Percentiles rank a stretch among this genome's conserved stretches.
phyloP scores from a whole-genome alignment of 768 basidiomycete species.

The Sistotremastrum niveocremeum region DNA sequence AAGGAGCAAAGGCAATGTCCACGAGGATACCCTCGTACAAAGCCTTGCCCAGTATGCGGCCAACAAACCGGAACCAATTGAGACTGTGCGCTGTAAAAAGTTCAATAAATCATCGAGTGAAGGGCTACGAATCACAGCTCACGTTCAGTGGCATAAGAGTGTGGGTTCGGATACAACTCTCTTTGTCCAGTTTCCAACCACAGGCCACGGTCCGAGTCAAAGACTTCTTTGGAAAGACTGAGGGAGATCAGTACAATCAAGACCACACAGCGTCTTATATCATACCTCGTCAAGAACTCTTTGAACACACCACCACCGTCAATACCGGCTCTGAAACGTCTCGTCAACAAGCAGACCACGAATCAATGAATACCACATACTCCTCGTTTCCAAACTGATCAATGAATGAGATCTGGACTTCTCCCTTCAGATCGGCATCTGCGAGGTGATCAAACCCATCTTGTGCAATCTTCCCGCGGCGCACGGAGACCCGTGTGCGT shows the following conservation, averaged over 20 bases:
- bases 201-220: conserved; percentile 85
- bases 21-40: conserved; percentile 93
- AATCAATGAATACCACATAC: conserved; percentile 31
- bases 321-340: conserved; percentile 58
- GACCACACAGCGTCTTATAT: background rate
- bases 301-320: conserved; percentile 98
- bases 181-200: conserved; percentile 89
- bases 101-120: background rate
- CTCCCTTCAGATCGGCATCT: conserved; percentile 67
- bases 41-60: conserved; percentile 88
- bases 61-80: conserved; percentile 88
- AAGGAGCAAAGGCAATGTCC: conserved; percentile 88
- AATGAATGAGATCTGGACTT: conserved; percentile 81
- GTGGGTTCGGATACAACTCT: conserved; percentile 91
- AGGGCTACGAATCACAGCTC: conserved; percentile 13
- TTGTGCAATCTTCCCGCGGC: conserved; percentile 69
- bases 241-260: background rate
- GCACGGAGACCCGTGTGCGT: conserved; percentile 36
- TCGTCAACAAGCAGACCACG: background rate
- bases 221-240: conserved; percentile 83
- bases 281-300: conserved; percentile 73
- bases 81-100: conserved; percentile 57
- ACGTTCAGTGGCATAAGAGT: conserved; percentile 83
- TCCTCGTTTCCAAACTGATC: conserved; percentile 81
- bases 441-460: conserved; percentile 82